A percentile compares a stretch with the other conserved stretches of the same genome.
Conservation (phyloP, 23 red algal species). For the Gracilaria caudata region DNA sequence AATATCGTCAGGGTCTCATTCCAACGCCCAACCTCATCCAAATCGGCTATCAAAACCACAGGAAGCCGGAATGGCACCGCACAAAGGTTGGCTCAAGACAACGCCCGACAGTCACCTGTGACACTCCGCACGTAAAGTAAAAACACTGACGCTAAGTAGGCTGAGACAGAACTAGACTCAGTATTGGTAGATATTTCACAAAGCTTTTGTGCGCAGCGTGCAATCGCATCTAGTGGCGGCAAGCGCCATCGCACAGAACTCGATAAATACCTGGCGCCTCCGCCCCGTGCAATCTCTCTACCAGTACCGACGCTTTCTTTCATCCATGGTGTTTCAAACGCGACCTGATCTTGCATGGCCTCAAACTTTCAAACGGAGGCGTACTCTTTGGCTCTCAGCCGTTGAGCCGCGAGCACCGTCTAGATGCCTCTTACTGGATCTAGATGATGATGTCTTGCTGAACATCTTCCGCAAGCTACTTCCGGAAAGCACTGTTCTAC, state of each 20-base stretch:
- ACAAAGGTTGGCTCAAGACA: constrained; percentile 15
- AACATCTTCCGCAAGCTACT: constrained; percentile 21
- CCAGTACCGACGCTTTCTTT: neutral
- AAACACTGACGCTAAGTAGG: neutral
- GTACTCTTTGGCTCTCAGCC: constrained; percentile 15
- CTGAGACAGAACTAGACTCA: neutral
- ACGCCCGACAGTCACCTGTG: constrained; percentile 3
- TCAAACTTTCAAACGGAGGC: constrained; percentile 14
- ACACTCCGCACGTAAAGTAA: neutral
- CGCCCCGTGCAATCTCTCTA: neutral
- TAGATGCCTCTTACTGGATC: constrained; percentile 19
- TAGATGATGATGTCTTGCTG: constrained; percentile 16
- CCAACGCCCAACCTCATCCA: neutral
- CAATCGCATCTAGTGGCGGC: neutral
- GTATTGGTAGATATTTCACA: neutral
- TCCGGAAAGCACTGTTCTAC: neutral
- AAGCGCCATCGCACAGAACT: constrained; percentile 3
- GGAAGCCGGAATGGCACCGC: neutral
- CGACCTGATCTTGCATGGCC: neutral
- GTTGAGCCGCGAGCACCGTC: constrained; percentile 1
- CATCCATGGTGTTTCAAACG: neutral
- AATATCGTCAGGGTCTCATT: neutral
- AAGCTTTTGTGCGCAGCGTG: neutral
- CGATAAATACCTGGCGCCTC: constrained; percentile 23
- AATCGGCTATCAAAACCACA: neutral